Percentiles rank a stretch among this genome's conserved stretches.
Conservation (phyloP, 2,329 filamentous ascomycete genomes). For the Penicillium psychrosexuale region DNA sequence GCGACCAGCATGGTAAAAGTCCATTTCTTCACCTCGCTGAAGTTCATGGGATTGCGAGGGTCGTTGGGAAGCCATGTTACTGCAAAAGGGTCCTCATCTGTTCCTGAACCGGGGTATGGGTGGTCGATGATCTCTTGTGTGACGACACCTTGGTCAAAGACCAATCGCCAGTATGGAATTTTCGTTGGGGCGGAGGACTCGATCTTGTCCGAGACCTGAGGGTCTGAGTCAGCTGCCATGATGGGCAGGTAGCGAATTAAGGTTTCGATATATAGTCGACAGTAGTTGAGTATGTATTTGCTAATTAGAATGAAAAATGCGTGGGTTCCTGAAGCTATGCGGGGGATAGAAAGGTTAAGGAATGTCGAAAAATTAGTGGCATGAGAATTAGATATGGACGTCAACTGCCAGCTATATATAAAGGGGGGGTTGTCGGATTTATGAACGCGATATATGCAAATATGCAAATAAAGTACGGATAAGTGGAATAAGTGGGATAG, state of each 20-base stretch:
- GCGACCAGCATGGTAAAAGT: slow-evolving; percentile 61
- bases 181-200: slow-evolving; percentile 28
- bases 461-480: background rate
- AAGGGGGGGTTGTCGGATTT: background rate
- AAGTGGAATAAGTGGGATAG: background rate
- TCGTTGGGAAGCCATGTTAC: slow-evolving; percentile 68
- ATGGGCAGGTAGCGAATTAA: slow-evolving; percentile 9
- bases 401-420: background rate
- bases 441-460: background rate
- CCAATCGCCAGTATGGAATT: slow-evolving; percentile 49
- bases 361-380: background rate
- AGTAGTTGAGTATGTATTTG: background rate
- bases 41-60: slow-evolving; percentile 64
- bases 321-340: background rate
- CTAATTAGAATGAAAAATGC: background rate
- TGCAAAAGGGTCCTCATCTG: slow-evolving; percentile 63
- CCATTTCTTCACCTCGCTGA: slow-evolving; percentile 61
- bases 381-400: background rate
- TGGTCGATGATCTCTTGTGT: slow-evolving; percentile 56
- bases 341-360: background rate
- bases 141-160: slow-evolving; percentile 58
- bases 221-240: slow-evolving; percentile 29
- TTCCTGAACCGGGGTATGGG: slow-evolving; percentile 60
- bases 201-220: slow-evolving; percentile 25
- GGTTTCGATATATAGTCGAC: background rate